Evolutionary conservation across 1,284 basidiomycete species (phyloP), one percentile per base, ranked within the genome.

Genomic region (Ustilago xerochloae): DNA sequence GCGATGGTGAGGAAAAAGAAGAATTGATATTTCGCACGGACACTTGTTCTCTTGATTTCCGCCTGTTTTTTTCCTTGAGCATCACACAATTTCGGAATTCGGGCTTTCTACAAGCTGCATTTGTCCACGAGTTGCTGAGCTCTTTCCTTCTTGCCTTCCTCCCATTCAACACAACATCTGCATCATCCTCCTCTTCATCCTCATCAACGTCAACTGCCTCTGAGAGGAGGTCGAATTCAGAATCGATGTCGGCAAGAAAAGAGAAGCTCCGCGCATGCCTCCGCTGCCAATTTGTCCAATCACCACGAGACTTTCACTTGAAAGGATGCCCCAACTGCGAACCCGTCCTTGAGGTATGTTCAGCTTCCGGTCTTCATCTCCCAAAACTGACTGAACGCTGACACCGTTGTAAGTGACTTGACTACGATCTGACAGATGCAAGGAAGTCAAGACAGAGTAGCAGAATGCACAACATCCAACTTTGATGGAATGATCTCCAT

Each of bases 301-400:
- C 90, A 0, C 90, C 93, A 0, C 87, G 88, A 58, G 96, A 98
- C 77, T 99, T 98, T 84, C 87, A 91, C 55, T 90, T 89, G 72
- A 87, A 88, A 45, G 96, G 96, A 3, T 99, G 96, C 84, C 96
- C 96, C 36, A 99, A 99, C 84, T 99, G 96, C 85, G 96, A 99
- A 80, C 92, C 96, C 79, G 88, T 96, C 75, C 89, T 98, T 84
- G 91, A 95, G 87, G 96, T 94, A 62, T 46, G 87, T 58, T 18
- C 24, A 15, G 29, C 28, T 13, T 22, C 22, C n/a, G n/a, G n/a
- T n/a, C 48, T 13, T 30, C 16, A 43, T 13, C 28, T 18, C 18
- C 38, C 24, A 4, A 32, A 22, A 32, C 32, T 35, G 32, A n/a
- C n/a, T 22, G 8, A 26, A 12, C 43, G 32, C 46, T 58, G 20